Conservation (phyloP, 345 rosid genomes). For the Microthlaspi erraticum region DNA sequence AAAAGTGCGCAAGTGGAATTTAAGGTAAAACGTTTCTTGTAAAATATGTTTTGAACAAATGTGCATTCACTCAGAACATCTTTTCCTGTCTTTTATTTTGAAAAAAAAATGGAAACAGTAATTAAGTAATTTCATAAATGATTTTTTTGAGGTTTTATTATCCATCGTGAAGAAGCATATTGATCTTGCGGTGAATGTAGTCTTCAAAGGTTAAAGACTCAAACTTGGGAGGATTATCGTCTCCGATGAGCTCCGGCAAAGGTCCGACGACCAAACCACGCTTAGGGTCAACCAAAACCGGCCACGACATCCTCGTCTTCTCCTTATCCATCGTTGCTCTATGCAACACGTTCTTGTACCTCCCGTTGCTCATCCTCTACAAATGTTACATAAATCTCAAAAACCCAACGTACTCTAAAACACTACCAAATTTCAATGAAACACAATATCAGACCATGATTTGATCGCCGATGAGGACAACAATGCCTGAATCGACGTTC, state of each 20-base stretch:
- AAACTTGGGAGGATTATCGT: slow-evolving; percentile 18
- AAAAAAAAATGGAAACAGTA: no score
- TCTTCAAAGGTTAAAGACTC: not conserved
- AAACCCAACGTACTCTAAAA: not conserved
- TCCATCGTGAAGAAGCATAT: not conserved
- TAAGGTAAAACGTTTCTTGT: no score
- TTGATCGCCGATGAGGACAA: slow-evolving; percentile 24
- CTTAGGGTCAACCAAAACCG: not conserved
- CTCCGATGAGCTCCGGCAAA: slow-evolving; percentile 6
- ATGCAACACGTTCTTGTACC: slow-evolving; percentile 16
- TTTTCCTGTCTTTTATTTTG: no score
- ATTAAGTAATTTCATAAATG: no score
- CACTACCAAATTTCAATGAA: not conserved
- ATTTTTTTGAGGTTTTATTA: not conserved
- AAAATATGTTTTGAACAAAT: no score
- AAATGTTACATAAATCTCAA: slow-evolving; percentile 12
- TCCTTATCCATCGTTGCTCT: not conserved
- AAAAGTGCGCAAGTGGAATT: no score
- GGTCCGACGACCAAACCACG: not conserved
- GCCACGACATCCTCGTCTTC: slow-evolving; percentile 15
- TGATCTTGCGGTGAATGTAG: not conserved
- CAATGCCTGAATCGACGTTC: not conserved
- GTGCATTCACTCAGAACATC: no score
- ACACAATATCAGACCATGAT: not conserved
- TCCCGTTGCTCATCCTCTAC: slow-evolving; percentile 18